phyloP scores from a whole-genome alignment of 768 basidiomycete genomes.

The Suillus weaverae region DNA sequence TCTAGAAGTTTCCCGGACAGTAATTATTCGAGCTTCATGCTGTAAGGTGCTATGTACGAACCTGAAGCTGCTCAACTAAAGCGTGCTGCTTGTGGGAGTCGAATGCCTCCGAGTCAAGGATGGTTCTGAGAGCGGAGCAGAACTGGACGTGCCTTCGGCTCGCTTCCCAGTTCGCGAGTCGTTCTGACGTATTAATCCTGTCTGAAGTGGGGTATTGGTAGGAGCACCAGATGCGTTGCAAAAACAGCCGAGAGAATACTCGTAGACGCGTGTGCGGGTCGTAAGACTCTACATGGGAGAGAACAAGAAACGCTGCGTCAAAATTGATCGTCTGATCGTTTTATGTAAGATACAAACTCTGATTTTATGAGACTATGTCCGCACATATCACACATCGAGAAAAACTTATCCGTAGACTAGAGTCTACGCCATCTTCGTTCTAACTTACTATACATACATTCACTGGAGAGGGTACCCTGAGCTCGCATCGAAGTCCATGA shows the following conservation, averaged over 20 bases:
- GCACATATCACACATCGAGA: background rate
- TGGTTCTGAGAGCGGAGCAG: background rate
- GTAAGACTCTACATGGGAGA: background rate
- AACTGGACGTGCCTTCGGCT: background rate
- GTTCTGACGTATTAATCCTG: background rate
- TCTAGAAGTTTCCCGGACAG: background rate
- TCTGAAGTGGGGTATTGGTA: background rate
- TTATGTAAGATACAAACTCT: background rate
- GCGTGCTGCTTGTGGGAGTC: background rate
- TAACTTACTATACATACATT: background rate
- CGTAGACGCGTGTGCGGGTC: background rate
- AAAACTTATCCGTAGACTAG: background rate
- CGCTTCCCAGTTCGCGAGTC: background rate
- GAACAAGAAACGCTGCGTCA: background rate
- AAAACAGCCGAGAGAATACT: background rate
- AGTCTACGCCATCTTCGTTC: background rate
- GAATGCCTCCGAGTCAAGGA: background rate
- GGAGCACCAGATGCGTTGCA: background rate
- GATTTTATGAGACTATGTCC: background rate
- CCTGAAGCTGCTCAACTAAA: background rate
- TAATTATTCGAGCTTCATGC: background rate
- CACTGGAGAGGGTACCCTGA: background rate
- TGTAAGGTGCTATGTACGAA: background rate
- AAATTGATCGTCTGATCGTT: no score
- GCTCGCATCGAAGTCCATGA: background rate